Percentiles rank a stretch among this genome's conserved stretches.
phyloP scores from a whole-genome alignment of 345 rosid species.

The Salix caprea region DNA sequence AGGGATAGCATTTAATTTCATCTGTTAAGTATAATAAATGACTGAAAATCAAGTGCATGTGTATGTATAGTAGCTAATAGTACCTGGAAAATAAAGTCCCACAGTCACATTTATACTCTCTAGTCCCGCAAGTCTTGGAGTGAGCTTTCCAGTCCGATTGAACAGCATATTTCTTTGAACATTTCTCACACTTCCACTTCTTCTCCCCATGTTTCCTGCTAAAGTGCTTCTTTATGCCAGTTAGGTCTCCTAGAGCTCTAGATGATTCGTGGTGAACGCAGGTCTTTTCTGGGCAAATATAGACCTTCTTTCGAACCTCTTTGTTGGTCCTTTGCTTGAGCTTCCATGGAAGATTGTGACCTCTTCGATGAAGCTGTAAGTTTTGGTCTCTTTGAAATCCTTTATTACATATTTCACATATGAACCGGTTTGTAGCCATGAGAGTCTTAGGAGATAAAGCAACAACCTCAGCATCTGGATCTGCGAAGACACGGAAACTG shows the following conservation, averaged over 20 bases:
- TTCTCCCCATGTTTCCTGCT: constrained; percentile 96
- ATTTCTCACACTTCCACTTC: constrained; percentile 96
- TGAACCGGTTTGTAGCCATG: constrained; percentile 88
- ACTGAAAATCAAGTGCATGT: not conserved
- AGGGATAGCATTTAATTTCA: constrained; percentile 43
- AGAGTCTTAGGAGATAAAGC: constrained; percentile 86
- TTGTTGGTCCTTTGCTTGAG: constrained; percentile 68
- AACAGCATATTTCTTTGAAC: constrained; percentile 95
- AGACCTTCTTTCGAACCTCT: constrained; percentile 68
- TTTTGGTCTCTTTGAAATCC: constrained; percentile 98
- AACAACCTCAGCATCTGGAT: constrained; percentile 96
- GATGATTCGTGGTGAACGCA: constrained; percentile 89
- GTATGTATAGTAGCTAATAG: not conserved
- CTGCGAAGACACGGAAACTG: constrained; percentile 26
- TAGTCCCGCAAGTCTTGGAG: constrained; percentile 88
- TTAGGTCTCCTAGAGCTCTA: constrained; percentile 89
- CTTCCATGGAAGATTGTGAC: constrained; percentile 98
- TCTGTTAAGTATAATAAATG: not conserved
- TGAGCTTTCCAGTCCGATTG: constrained; percentile 99
- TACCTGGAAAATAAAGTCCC: constrained; percentile 95
- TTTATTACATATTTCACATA: constrained; percentile 94
- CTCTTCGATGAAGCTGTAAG: constrained; percentile 89
- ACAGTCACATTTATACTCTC: constrained; percentile 95
- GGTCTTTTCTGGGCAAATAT: constrained; percentile 84
- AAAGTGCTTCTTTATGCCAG: constrained; percentile 89